Evolutionary conservation across 331 rosid species (phyloP), one percentile per base, ranked within the genome.

Genomic region (Telfairia occidentalis): DNA sequence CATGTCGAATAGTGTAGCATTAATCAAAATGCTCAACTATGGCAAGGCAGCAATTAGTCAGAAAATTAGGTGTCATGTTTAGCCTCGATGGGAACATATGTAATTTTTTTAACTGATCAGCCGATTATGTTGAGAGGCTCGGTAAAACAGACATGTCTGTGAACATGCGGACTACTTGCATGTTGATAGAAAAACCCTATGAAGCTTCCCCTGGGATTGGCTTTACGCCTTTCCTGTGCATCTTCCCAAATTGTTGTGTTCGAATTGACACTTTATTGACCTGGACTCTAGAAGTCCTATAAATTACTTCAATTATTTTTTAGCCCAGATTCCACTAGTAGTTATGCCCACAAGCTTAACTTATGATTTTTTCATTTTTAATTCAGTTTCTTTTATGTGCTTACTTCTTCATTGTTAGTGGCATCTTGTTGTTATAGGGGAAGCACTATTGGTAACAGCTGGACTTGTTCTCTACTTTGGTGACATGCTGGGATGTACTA

Each of bases 391-490:
- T 53, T 53, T 75, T 45, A 57, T 28, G 35, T 57, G 58, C 23
- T 78, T 76, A 52, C 54, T 73, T 35, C 23, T 32, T 76, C 28
- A 69, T 63, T 73, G 49, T 78, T 43, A n/a, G 40, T 73, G 69
- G 66, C n/a, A 26, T 50, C 71, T 78, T 58, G 42, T 78, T 58
- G 42, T 83, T 63, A n/a, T 80, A 92, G 96, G 98, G 74, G 98
- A 92, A 85, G 84, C 89, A 24, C 90, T 88, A 78, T 76, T 92
- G 87, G 90, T 89, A 78, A 82, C 96, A 57, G 82, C 90, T 5
- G 98, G 98, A 69, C 87, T 90, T 21, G 91, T 89, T 83, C 91
- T 89, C 66, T 90, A 90, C 85, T 90, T 90, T 83, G 91, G 98
- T 48, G 98, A 90, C 83, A 86, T 89, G 92, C 59, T 88, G 81